phyloP scores from a whole-genome alignment of 2,329 filamentous ascomycete species.

The Penicillium sp. region DNA sequence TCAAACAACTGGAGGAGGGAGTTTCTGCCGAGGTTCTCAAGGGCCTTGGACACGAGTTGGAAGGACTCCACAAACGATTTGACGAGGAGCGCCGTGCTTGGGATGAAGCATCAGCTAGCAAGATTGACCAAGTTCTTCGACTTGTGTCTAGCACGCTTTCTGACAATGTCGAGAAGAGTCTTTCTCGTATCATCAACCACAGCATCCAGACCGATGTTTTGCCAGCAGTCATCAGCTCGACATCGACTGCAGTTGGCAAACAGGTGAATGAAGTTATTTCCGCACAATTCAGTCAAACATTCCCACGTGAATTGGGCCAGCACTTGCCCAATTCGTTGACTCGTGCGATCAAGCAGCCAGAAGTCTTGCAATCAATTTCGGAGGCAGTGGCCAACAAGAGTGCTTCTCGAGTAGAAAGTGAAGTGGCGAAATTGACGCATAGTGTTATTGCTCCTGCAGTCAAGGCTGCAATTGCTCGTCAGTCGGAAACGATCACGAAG shows the following conservation, averaged over 20 bases:
- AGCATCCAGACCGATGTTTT: constrained; percentile 73
- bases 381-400: constrained; percentile 69
- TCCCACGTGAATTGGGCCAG: constrained; percentile 71
- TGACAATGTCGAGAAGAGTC: constrained; percentile 70
- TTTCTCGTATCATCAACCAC: constrained; percentile 70
- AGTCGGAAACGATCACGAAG: constrained; percentile 63
- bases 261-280: constrained; percentile 67
- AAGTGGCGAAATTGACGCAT: constrained; percentile 60
- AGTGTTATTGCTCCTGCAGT: constrained; percentile 64
- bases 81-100: constrained; percentile 66
- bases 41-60: constrained; percentile 48
- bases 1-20: constrained; percentile 51
- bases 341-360: constrained; percentile 67
- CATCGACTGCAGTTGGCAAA: constrained; percentile 65
- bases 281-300: constrained; percentile 59
- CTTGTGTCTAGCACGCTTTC: constrained; percentile 65
- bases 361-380: constrained; percentile 67
- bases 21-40: constrained; percentile 49
- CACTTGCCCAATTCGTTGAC: constrained; percentile 64
- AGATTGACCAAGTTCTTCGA: constrained; percentile 65
- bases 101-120: constrained; percentile 60
- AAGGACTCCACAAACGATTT: constrained; percentile 56
- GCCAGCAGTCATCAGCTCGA: constrained; percentile 66
- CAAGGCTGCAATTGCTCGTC: constrained; percentile 60
- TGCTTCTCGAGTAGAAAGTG: constrained; percentile 63